phyloP scores from a whole-genome alignment of 78 protist species.

The Dictyostelium firmibasis region DNA sequence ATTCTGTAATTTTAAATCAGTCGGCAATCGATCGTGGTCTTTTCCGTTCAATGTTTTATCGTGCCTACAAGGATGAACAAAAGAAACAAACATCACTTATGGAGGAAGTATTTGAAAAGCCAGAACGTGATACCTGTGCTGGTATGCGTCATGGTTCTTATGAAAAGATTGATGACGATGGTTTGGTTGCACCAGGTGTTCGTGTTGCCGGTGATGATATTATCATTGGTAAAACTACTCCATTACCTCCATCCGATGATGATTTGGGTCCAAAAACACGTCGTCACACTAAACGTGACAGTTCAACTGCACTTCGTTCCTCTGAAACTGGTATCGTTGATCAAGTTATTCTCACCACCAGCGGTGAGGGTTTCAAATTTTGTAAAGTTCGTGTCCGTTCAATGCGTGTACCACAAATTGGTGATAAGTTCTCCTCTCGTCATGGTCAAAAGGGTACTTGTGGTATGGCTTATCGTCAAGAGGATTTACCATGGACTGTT shows the following conservation, averaged over 20 bases:
- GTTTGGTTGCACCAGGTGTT: slow-evolving; percentile 92
- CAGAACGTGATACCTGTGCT: slow-evolving; percentile 36
- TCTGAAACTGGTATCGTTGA: slow-evolving; percentile 95
- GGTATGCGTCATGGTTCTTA: slow-evolving; percentile 21
- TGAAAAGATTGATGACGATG: slow-evolving; percentile 93
- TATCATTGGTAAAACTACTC: slow-evolving; percentile 87
- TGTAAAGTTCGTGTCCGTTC: slow-evolving; percentile 91
- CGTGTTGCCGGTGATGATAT: slow-evolving; percentile 85
- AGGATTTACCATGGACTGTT: slow-evolving; percentile 99
- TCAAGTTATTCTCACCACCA: slow-evolving; percentile 92
- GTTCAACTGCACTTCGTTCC: slow-evolving; percentile 77
- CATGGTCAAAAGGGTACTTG: slow-evolving; percentile 99
- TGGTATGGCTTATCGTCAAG: slow-evolving; percentile 97
- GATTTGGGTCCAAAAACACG: slow-evolving; percentile 5
- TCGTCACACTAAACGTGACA: slow-evolving; percentile 84
- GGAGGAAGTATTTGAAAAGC: slow-evolving; percentile 68
- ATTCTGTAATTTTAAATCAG: slow-evolving; percentile 98
- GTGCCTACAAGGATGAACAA: slow-evolving; percentile 80
- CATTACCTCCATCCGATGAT: slow-evolving; percentile 39
- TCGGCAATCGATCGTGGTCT: slow-evolving; percentile 98
- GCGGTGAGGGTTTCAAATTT: slow-evolving; percentile 82
- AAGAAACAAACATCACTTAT: slow-evolving; percentile 80
- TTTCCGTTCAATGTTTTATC: slow-evolving; percentile 97
- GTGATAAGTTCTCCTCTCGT: slow-evolving; percentile 99
- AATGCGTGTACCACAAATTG: slow-evolving; percentile 97